phyloP scores from a whole-genome alignment of 768 basidiomycete genomes.

The Boletus sensibilis region DNA sequence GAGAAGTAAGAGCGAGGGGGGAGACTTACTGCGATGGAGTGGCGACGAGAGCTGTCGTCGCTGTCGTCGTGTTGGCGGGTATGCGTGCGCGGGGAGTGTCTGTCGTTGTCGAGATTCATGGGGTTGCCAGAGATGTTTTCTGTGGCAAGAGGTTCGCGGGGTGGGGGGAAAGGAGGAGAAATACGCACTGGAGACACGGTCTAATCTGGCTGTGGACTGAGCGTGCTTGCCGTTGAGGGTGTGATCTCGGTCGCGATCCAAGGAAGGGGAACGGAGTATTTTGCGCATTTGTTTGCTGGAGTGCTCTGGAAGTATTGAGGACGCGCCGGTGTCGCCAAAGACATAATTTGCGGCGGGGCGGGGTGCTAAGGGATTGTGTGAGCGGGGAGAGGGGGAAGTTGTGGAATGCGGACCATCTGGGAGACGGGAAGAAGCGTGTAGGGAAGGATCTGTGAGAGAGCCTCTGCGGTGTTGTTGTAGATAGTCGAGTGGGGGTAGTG shows the following conservation, averaged over 20 bases:
- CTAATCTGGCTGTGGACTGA: conserved; percentile 16
- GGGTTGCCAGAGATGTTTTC: conserved; percentile 23
- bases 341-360: conserved; percentile 68
- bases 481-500: conserved; percentile 74
- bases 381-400: conserved; percentile 10
- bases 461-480: conserved; percentile 80
- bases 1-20: not conserved
- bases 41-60: conserved; percentile 67
- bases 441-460: conserved; percentile 80
- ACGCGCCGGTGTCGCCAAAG: conserved; percentile 51
- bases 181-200: conserved; percentile 26
- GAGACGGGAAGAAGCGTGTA: too few species aligned
- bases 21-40: conserved; percentile 64
- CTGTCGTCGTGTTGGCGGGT: conserved; percentile 48
- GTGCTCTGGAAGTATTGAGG: conserved; percentile 41
- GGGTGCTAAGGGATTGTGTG: conserved; percentile 39
- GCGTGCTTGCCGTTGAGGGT: conserved; percentile 18
- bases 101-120: conserved; percentile 27
- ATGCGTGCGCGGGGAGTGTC: conserved; percentile 27
- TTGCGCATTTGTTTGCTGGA: conserved; percentile 47
- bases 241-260: conserved; percentile 38
- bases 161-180: conserved; percentile 10
- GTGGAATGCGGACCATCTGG: too few species aligned
- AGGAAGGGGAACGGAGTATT: conserved; percentile 57
- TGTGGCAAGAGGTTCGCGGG: conserved; percentile 21